A percentile compares a stretch with the other conserved stretches of the same genome.
Conservation (phyloP, 495 filamentous ascomycete species). For the Ascodesmis nigricans region DNA sequence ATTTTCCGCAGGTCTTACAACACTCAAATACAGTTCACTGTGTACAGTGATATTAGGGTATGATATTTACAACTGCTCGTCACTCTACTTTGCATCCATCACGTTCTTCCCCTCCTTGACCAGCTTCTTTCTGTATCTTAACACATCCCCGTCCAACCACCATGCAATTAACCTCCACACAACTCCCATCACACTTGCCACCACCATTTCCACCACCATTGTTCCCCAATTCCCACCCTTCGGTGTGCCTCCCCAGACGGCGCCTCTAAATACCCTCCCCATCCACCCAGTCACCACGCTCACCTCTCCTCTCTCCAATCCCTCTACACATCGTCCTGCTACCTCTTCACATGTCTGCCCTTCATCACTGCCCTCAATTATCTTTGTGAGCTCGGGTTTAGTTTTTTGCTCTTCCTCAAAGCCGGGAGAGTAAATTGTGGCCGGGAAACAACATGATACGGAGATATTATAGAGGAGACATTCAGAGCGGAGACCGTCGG, state of each 20-base stretch:
- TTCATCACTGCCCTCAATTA: conserved; percentile 63
- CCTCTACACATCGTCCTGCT: conserved; percentile 42
- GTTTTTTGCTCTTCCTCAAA: conserved; percentile 53
- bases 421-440: conserved; percentile 54
- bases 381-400: conserved; percentile 63
- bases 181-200: conserved; percentile 33
- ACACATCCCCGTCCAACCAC: conserved; percentile 38
- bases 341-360: conserved; percentile 58
- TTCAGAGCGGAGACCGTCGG: conserved; percentile 66
- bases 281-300: conserved; percentile 49
- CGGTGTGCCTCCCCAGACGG: conserved; percentile 32
- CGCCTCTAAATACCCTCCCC: conserved; percentile 44
- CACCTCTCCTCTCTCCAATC: conserved; percentile 61
- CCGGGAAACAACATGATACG: conserved; percentile 69
- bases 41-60: no score
- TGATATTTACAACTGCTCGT: no score
- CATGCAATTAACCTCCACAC: conserved; percentile 39
- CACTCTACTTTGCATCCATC: no score
- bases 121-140: conserved; percentile 32
- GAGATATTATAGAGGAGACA: conserved; percentile 63
- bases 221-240: conserved; percentile 32
- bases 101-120: conserved; percentile 6
- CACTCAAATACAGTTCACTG: no score
- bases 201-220: conserved; percentile 31
- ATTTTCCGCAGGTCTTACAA: no score